Evolutionary conservation across 129 eudicot genomes (phyloP).

Genomic region (Tanacetum coccineum): DNA sequence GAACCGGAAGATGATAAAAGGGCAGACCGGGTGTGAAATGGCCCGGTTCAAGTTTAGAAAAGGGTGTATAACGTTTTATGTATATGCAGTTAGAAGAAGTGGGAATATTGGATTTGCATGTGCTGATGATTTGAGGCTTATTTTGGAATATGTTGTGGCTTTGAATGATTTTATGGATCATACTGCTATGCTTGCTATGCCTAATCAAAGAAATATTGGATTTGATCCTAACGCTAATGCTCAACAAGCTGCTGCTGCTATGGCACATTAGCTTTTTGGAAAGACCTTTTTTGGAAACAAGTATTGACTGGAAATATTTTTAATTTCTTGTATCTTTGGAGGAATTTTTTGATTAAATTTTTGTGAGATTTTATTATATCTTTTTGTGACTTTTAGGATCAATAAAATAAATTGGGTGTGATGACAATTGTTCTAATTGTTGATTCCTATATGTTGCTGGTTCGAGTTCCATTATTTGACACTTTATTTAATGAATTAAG

Average conservation of each 20-base stretch:
- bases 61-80: constrained; percentile 94
- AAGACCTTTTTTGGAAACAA: not conserved
- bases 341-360: constrained; percentile 26
- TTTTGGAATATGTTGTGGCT: constrained; percentile 71
- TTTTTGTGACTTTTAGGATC: constrained; percentile 24
- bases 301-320: constrained; percentile 11
- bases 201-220: constrained; percentile 67
- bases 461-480: not conserved
- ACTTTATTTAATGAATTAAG: not conserved
- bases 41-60: constrained; percentile 90
- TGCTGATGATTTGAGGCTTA: constrained; percentile 68
- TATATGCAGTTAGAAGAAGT: constrained; percentile 62
- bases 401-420: constrained; percentile 37
- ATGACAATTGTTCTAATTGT: constrained; percentile 17
- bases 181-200: constrained; percentile 96
- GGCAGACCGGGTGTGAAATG: constrained; percentile 63
- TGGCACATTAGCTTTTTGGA: constrained; percentile 49
- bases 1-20: constrained; percentile 67
- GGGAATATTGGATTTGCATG: constrained; percentile 59
- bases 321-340: constrained; percentile 18
- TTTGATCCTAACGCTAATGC: constrained; percentile 21
- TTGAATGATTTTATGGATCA: constrained; percentile 94
- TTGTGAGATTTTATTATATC: constrained; percentile 14
- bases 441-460: constrained; percentile 18
- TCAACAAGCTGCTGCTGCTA: constrained; percentile 46